These are phyloP conservation scores for Backusella tarrabulga DNA, from an alignment of 192 early-diverging fungal genomes.

Conservation along the genomic window DNA sequence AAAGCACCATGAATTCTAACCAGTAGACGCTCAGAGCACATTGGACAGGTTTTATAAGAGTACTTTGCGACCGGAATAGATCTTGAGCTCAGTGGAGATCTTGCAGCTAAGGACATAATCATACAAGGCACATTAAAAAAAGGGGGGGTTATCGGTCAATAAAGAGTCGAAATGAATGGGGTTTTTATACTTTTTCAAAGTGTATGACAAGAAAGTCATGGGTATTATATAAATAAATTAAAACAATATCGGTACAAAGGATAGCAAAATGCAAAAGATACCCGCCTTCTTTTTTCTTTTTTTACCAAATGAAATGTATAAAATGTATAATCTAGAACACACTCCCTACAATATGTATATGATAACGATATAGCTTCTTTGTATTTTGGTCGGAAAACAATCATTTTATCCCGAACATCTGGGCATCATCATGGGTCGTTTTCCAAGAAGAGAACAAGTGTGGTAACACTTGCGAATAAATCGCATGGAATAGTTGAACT, in stretches of 20 bases:
- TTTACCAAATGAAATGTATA: neutral
- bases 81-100: neutral
- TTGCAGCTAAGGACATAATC: neutral
- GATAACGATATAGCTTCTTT: neutral
- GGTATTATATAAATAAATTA: neutral
- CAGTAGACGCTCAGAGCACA: slow-evolving; percentile 32
- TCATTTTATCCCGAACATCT: neutral
- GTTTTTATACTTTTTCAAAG: neutral
- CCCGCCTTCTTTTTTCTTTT: neutral
- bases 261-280: neutral
- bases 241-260: neutral
- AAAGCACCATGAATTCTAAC: slow-evolving; percentile 35
- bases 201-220: slow-evolving; percentile 1
- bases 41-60: slow-evolving; percentile 32
- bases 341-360: neutral
- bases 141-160: neutral
- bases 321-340: neutral
- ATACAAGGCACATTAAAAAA: neutral
- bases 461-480: neutral
- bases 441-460: neutral
- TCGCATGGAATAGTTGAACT: neutral
- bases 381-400: neutral
- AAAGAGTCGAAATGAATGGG: neutral
- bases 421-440: neutral
- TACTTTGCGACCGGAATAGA: slow-evolving; percentile 6